phyloP scores from a whole-genome alignment of 345 rosid species.

The Schrenkiella parvula region DNA sequence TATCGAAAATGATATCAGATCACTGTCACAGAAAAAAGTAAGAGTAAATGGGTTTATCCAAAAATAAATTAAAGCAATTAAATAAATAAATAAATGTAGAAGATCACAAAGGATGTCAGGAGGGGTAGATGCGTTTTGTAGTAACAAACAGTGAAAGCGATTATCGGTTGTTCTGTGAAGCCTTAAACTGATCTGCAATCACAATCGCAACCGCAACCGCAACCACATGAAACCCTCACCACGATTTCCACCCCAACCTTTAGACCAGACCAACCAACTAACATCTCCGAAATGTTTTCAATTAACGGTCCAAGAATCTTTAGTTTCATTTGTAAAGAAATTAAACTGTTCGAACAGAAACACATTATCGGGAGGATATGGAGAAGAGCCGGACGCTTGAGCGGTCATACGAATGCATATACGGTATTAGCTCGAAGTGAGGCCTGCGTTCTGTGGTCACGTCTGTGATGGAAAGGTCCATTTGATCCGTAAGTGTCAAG shows the following conservation, averaged over 20 bases:
- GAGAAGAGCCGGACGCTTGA: conserved; percentile 48
- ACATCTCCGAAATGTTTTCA: conserved; percentile 38
- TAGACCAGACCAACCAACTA: not conserved
- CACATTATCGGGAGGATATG: conserved; percentile 35
- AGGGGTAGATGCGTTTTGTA: not conserved
- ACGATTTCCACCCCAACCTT: not conserved
- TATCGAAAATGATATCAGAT: not conserved
- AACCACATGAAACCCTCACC: conserved; percentile 7
- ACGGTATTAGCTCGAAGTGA: conserved; percentile 49
- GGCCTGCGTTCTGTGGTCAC: conserved; percentile 44
- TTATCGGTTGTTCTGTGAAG: not conserved
- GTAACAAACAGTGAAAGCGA: not conserved
- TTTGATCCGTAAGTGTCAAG: conserved; percentile 45
- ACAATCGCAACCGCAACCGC: too few relatives aligned
- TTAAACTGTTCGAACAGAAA: not conserved
- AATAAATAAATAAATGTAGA: not conserved
- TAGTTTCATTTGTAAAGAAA: conserved; percentile 31
- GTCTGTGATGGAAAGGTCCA: conserved; percentile 48
- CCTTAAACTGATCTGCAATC: not conserved
- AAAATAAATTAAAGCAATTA: not conserved
- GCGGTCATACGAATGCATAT: conserved; percentile 56
- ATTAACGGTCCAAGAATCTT: not conserved
- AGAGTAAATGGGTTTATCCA: not conserved
- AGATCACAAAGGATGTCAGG: not conserved
- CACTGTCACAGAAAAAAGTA: not conserved